Evolutionary conservation across 2,329 filamentous ascomycete species (phyloP), one percentile per base, ranked within the genome.

Genomic region (Ophiostoma triangulosporum): DNA sequence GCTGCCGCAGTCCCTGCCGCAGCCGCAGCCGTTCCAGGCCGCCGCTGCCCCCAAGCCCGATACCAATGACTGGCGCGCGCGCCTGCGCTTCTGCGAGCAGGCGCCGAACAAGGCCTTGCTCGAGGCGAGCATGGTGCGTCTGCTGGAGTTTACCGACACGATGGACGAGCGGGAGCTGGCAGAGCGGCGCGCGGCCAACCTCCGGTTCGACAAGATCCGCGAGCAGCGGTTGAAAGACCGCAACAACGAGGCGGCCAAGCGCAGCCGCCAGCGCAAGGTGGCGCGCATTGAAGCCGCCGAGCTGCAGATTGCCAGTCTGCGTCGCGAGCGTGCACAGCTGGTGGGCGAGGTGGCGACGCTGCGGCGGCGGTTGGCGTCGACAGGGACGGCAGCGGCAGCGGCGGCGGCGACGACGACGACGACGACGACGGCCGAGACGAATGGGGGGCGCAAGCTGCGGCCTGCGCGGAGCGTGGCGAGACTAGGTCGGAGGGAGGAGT

Each of bases 211-310:
- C 54, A 53, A 54, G 43, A 48, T 60, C 26, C 58, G 59, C 48
- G 56, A 59, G 53, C 57, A 57, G 53, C 59, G 59, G 6, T 53
- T 57, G 54, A 58, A 59, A 51, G 56, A 57, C 58, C 58, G 57
- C 55, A 60, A 60, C 59, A 60, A 60, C 52, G 56, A 57, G 38
- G 58, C 59, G 15, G 59, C 59, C 45, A 59, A 59, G 56, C 58
- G 58, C 51, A 59, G 59, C 56, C 59, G 59, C 11, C 57, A 57
- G 51, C 58, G 58, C 48, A 60, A 60, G 27, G 51, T 59, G 22
- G 50, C 53, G 29, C 57, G 57, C 5, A 60, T 60, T 50, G 57
- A 58, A 51, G 31, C 48, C 15, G 57, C 57, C 22, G 58, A 59
- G 54, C 53, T 31, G 26, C 31, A 51, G 36, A 54, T 58, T 35